Percentiles rank a stretch among this genome's conserved stretches.
These are phyloP conservation scores for Talaromyces ruber DNA, from an alignment of 495 filamentous ascomycete genomes.

Conservation along the genomic window DNA sequence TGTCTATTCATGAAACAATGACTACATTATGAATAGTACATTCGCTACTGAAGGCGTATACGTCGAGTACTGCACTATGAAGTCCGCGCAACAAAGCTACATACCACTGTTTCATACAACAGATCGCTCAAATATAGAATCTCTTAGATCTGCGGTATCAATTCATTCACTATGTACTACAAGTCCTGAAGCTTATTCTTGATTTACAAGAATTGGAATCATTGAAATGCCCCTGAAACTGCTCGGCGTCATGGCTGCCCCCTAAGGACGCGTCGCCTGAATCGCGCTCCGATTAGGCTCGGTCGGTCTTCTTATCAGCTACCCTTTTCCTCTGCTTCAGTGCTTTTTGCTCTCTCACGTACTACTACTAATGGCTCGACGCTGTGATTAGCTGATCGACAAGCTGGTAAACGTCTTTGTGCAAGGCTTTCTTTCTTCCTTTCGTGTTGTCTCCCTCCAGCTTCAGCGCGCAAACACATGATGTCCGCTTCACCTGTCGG, in stretches of 20 bases:
- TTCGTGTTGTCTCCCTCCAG: not conserved
- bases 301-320: not conserved
- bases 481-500: not conserved
- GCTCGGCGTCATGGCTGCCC: not conserved
- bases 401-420: not conserved
- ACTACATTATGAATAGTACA: not conserved
- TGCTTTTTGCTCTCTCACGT: not conserved
- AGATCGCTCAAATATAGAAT: not conserved
- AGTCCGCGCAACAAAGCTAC: not conserved
- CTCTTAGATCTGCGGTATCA: not conserved
- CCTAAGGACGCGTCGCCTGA: not conserved
- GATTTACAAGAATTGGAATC: not conserved
- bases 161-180: not conserved
- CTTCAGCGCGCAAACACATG: not conserved
- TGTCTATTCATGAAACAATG: too few relatives aligned
- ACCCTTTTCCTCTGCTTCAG: not conserved
- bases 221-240: not conserved
- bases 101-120: not conserved
- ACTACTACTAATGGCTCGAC: not conserved
- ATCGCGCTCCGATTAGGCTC: not conserved
- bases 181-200: not conserved
- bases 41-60: not conserved
- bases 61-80: not conserved
- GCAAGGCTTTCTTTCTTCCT: not conserved
- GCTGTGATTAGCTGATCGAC: not conserved